Evolutionary conservation across 805 yeast genomes (phyloP), one percentile per base, ranked within the genome.

Genomic region (Cyberlindnera maritima): DNA sequence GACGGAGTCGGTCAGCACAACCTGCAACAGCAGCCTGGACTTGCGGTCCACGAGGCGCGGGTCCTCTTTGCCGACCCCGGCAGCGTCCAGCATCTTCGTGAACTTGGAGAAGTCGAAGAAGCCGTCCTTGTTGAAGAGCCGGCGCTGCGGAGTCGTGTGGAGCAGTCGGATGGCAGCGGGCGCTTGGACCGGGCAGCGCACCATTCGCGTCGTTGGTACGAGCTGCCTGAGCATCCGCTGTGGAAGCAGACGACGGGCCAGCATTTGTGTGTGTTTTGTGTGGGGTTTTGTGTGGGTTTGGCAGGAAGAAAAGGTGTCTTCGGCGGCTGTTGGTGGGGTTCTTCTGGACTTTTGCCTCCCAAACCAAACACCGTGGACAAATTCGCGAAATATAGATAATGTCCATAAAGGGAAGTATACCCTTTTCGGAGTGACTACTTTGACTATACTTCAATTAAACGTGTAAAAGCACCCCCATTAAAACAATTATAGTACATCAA

Each of bases 71-170:
- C 52, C 52, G 4, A 48, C 48, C 25, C 52, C 57, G 2, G 49
- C 44, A 19, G 47, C 50, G 12, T 53, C 42, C 8, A 56, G 44
- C 23, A 52, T 43, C 35, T 46, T 49, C 18, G 42, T 47, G 39
- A 58, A 58, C 41, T 48, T 47, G 19, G 52, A 43, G 23, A 48
- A 52, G 25, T 52, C 48, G 13, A 58, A 50, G 39, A 53, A 49
- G 14, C 60, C 60, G 10, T 52, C 50, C 29, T 44, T 48, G 43
- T 52, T 48, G 41, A 53, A 50, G 23, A 58, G 29, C 11, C 14
- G 40, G 3, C 32, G 13, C 15, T 44, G 39, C 1, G 48, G 34
- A 12, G 48, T 43, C 3, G 44, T 41, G 41, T 44, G 48, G 25
- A 50, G 33, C 21, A 26, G 38, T 37, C 28, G 25, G 25, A 3